Conservation (phyloP, 495 filamentous ascomycete genomes). For the Xylaria curta region DNA sequence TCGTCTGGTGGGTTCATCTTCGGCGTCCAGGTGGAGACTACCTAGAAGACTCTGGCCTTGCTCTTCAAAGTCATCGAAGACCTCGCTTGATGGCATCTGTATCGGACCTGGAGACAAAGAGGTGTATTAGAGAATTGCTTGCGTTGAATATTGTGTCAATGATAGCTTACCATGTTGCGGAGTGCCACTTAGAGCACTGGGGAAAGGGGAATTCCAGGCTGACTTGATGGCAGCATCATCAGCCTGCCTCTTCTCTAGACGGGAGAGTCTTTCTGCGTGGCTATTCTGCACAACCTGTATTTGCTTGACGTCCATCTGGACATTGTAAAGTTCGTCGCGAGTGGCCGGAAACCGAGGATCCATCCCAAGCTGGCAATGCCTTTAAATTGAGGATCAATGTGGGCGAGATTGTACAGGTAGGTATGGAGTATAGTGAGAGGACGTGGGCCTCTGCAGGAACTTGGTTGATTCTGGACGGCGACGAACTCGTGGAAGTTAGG, state of each 20-base stretch:
- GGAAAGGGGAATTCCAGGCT: conserved; percentile 89
- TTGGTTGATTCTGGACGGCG: background rate
- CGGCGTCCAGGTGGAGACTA: conserved; percentile 79
- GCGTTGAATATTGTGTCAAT: background rate
- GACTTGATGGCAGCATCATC: conserved; percentile 82
- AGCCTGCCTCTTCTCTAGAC: conserved; percentile 82
- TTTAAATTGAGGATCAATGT: conserved; percentile 23
- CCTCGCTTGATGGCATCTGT: conserved; percentile 73
- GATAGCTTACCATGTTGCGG: conserved; percentile 75
- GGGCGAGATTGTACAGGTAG: conserved; percentile 24
- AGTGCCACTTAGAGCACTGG: conserved; percentile 74
- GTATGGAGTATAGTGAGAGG: conserved; percentile 6
- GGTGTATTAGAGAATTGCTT: background rate
- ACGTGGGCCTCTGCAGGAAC: background rate
- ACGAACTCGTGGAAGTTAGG: conserved; percentile 16
- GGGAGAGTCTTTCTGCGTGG: conserved; percentile 78
- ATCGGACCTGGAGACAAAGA: conserved; percentile 64
- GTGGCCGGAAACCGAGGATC: conserved; percentile 59
- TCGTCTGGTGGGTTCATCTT: conserved; percentile 85
- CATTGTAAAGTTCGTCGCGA: conserved; percentile 80
- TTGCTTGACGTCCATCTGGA: conserved; percentile 86
- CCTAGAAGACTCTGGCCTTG: conserved; percentile 72
- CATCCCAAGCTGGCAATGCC: conserved; percentile 46
- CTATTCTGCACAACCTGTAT: conserved; percentile 78
- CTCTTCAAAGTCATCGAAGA: conserved; percentile 82